These are phyloP conservation scores for Drechslerella coelobrocha DNA, from an alignment of 2,329 filamentous ascomycete species.

Conservation along the genomic window DNA sequence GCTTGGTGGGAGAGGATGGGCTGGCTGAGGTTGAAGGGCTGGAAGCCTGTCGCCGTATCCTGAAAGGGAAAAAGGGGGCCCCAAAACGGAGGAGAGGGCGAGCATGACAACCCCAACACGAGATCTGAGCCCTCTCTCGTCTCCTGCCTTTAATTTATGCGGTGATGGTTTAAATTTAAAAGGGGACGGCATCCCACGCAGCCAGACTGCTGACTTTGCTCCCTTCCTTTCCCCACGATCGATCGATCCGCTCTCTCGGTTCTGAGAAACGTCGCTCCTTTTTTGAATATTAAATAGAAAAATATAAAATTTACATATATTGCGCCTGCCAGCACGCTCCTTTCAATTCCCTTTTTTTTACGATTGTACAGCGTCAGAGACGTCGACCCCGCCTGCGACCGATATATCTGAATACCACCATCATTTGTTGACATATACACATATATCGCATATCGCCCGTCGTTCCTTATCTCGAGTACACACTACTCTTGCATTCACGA, in stretches of 20 bases:
- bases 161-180: neutral
- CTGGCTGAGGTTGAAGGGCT: neutral
- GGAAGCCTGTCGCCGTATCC: neutral
- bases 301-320: neutral
- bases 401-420: constrained; percentile 35
- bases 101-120: neutral
- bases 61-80: neutral
- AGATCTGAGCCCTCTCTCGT: constrained; percentile 2
- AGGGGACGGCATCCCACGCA: constrained; percentile 6
- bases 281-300: no score
- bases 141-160: neutral
- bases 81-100: neutral
- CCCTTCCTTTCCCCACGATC: constrained; percentile 29
- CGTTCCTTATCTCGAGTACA: neutral
- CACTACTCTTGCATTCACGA: neutral
- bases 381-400: constrained; percentile 34
- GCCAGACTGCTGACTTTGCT: constrained; percentile 14
- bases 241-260: constrained; percentile 39
- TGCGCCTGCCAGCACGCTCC: constrained; percentile 22
- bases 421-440: neutral
- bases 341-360: constrained; percentile 30
- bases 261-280: constrained; percentile 45
- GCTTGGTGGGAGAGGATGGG: neutral
- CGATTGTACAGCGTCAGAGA: constrained; percentile 38
- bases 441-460: neutral